Conservation (phyloP, 2,329 filamentous ascomycete species). For the Dryadomyces quercivorus region DNA sequence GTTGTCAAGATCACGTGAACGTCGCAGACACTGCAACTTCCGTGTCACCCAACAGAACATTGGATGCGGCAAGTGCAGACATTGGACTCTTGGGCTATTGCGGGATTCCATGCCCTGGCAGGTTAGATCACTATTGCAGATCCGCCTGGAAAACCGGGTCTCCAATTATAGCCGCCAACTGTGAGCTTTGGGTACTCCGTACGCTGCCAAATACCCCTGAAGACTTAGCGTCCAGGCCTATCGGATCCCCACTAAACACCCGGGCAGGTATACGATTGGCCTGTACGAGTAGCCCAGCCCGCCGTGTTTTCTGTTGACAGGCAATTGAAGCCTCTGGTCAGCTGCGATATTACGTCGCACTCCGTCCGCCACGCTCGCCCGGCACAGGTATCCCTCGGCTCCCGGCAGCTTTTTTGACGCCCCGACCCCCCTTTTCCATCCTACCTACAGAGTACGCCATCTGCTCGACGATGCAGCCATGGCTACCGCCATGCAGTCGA, state of each 20-base stretch:
- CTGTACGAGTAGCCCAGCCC: not conserved
- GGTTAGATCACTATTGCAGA: not conserved
- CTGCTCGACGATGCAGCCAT: conserved; percentile 5
- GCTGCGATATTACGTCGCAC: not conserved
- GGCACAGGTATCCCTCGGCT: too few relatives aligned
- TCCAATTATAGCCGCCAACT: not conserved
- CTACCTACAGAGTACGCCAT: not conserved
- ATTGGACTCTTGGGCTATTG: not conserved
- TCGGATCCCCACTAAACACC: not conserved
- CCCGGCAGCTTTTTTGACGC: not conserved
- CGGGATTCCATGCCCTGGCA: not conserved
- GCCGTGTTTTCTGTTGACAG: not conserved
- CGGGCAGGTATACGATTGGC: not conserved
- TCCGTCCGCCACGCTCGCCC: too few relatives aligned
- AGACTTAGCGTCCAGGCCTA: not conserved
- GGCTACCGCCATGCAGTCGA: conserved; percentile 8
- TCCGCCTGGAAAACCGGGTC: not conserved
- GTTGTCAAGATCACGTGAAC: too few relatives aligned
- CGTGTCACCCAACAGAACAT: too few relatives aligned
- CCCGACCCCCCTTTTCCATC: not conserved
- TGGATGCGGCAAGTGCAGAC: too few relatives aligned
- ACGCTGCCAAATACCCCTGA: not conserved
- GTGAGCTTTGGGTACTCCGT: not conserved
- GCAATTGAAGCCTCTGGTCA: not conserved
- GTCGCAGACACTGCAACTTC: too few relatives aligned